Base-by-base conservation (phyloP, 176 grass and related monocot genomes). In the Guadua angustifolia region DNA sequence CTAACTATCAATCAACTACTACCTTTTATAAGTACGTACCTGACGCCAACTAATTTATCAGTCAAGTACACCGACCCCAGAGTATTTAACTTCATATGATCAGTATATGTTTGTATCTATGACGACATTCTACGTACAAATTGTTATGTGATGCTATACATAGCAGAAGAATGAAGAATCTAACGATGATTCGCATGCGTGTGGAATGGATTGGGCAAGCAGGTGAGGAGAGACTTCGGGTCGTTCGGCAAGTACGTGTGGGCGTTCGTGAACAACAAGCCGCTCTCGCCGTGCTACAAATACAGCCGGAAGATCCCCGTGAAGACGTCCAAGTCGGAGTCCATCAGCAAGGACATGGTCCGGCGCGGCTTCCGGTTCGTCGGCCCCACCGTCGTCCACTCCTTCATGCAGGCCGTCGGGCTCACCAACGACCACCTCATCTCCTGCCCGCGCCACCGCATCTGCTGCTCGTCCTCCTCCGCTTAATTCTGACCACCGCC, bases 301-400 rank as follows among this genome's bases (percentile, higher is more conserved):
- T 90, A 85, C 80, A 89, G 91, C 86, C 85, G 93, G 82, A 98
- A 98, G 85, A 98, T 98, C 71, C 96, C 96, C 0, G 93, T 92
- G 58, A 98, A 98, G 89, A 95, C 93, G 66, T 98, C 96, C 77
- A 98, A 98, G 80, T 98, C 96, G 42, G 96, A 98, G 89, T 86
- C 77, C 49, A 95, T 98, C 85, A 98, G 95, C 95, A 98, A 95
- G 75, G 95, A 98, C 80, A 92, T 98, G 95, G 91, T 98, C 15
- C 93, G 95, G 16, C 92, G 95, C 0, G 96, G 93, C 29, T 94
- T 98, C 85, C 96, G 96, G 5, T 90, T 94, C 72, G 96, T 92
- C 0, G 96, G 96, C 36, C 96, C 96, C 6, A 98, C 93, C 0
- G 96, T 98, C 87, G 81, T 98, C 68, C 91, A 98, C 64, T 95